Evolutionary conservation across 106 monocot species (phyloP).

Genomic region (Xerophyta viscosa): DNA sequence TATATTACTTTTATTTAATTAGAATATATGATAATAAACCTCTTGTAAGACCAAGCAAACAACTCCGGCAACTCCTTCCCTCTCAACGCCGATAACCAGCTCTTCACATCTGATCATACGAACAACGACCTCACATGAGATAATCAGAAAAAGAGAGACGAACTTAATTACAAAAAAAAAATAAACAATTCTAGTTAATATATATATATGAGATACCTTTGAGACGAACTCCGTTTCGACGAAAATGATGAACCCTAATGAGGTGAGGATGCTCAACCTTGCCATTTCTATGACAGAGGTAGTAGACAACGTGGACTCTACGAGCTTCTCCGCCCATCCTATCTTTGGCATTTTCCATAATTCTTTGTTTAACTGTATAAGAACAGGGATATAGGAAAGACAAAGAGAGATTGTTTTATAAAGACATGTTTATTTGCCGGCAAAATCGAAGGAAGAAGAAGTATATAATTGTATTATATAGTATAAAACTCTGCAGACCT

Average conservation of each 20-base stretch:
- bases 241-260: constrained; percentile 37
- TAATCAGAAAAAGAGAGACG: too few species aligned
- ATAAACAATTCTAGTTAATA: not conserved
- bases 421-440: too few species aligned
- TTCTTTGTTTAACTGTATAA: too few species aligned
- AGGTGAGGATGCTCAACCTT: constrained; percentile 63
- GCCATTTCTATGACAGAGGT: constrained; percentile 50
- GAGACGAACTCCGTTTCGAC: constrained; percentile 34
- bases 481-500: too few species aligned
- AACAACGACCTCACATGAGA: too few species aligned
- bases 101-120: constrained; percentile 55
- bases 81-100: constrained; percentile 62
- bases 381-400: too few species aligned
- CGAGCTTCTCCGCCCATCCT: constrained; percentile 23
- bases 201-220: constrained; percentile 23
- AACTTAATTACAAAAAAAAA: not conserved
- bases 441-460: too few species aligned
- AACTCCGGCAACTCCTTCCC: constrained; percentile 53
- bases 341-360: not conserved
- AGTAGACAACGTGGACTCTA: constrained; percentile 45
- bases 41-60: constrained; percentile 71
- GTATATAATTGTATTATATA: too few species aligned
- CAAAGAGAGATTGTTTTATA: too few species aligned
- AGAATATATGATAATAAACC: constrained; percentile 16
- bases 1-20: too few species aligned